Base-by-base conservation (phyloP, 2,329 filamentous ascomycete genomes). In the Monosporascus sp. region DNA sequence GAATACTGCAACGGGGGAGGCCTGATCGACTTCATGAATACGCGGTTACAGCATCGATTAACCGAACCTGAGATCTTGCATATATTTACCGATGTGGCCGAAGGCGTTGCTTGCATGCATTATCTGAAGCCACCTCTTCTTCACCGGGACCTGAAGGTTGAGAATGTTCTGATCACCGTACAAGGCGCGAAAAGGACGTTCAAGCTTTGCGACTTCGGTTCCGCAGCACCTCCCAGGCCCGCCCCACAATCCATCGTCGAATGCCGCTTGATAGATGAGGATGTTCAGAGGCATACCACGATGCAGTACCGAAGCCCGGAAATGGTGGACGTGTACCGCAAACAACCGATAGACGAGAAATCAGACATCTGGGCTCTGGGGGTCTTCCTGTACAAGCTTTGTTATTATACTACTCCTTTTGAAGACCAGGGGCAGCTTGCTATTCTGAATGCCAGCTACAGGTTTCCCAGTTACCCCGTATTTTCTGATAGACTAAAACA, bases 11-110 rank as follows among this genome's bases (percentile, higher is more conserved):
- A 88, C 65, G 94, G 94, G 49, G 94, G 94, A 59, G 93, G 94
- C 37, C 75, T 99, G 68, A 99, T 99, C 69, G 94, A 99, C 74
- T 99, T 97, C 70, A 99, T 99, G 94, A 99, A 99, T 74, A 99
- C 94, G 37, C 85, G 94, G 51, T 76, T 99, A 65, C 94, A 99
- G 74, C 92, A 99, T 70, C 88, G 94, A 49, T 79, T 99, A 71
- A 99, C 93, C 37, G 94, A 99, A 75, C 93, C 94, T 49, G 94
- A 99, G 77, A 96, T 99, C 63, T 77, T 99, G 64, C 88, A 92
- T 76, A 97, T 99, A 72, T 97, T 99, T 74, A 88, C 88, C 50
- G 94, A 99, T 70, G 90, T 97, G 52, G 89, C 92, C 48, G 93
- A 97, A 74, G 94, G 94, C 38, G 91, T 99, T 45, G 94, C 94